Evolutionary conservation across 768 basidiomycete genomes (phyloP).

Genomic region (Ephemerocybe angulata): DNA sequence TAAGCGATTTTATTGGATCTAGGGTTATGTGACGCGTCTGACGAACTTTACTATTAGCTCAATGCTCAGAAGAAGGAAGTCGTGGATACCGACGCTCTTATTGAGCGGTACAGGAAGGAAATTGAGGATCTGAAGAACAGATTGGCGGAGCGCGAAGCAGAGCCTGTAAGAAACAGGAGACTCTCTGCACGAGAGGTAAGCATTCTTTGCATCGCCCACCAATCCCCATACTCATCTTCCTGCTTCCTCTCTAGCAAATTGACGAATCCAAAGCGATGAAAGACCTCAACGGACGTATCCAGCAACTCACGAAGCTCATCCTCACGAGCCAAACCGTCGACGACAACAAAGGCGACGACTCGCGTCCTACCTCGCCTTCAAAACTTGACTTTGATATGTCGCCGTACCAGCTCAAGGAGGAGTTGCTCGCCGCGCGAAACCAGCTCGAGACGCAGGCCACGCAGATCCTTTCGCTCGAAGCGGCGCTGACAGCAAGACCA

Average conservation of each 20-base stretch:
- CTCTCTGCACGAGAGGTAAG: constrained; percentile 50
- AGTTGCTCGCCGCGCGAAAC: constrained; percentile 72
- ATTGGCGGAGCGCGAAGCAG: constrained; percentile 66
- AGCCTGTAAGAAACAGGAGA: constrained; percentile 44
- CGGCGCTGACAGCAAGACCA: constrained; percentile 68
- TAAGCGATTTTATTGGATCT: constrained; percentile 24
- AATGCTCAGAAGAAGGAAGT: constrained; percentile 92
- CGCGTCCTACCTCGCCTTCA: constrained; percentile 75
- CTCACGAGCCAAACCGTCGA: constrained; percentile 83
- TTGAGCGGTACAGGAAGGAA: constrained; percentile 92
- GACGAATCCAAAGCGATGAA: constrained; percentile 84
- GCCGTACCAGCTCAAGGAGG: constrained; percentile 89
- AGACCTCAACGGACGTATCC: constrained; percentile 75
- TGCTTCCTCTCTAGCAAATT: constrained; percentile 51
- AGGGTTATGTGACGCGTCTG: not conserved
- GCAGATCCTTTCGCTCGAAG: constrained; percentile 82
- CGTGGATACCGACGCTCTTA: constrained; percentile 87
- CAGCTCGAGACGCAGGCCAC: constrained; percentile 78
- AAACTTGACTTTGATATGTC: constrained; percentile 91
- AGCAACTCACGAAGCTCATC: constrained; percentile 80
- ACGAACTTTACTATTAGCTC: constrained; percentile 38
- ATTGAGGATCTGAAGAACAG: constrained; percentile 84
- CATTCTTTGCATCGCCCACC: not conserved
- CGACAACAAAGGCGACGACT: constrained; percentile 62
- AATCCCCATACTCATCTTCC: not conserved